phyloP scores from a whole-genome alignment of 257 asterid species.

The Gynochthodes officinalis region DNA sequence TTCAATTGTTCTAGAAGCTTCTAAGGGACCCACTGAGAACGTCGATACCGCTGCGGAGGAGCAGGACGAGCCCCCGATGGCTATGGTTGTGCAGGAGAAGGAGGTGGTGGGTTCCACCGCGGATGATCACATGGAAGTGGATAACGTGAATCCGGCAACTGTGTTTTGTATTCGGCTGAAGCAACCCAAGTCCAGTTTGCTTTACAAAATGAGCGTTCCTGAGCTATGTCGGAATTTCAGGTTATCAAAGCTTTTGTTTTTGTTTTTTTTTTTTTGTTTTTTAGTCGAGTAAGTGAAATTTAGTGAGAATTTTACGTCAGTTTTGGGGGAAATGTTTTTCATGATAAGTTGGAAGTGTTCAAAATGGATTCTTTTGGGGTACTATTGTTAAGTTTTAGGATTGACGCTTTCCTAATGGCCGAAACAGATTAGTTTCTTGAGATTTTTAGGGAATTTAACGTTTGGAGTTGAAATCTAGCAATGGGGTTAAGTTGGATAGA shows the following conservation, averaged over 20 bases:
- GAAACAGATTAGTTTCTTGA: not conserved
- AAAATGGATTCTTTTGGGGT: not conserved
- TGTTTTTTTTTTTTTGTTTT: not conserved
- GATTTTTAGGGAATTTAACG: not conserved
- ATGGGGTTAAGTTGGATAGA: not conserved
- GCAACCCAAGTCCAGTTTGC: constrained; percentile 77
- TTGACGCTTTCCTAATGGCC: not conserved
- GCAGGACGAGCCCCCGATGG: constrained; percentile 41
- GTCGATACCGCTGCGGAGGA: constrained; percentile 21
- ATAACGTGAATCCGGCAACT: constrained; percentile 51
- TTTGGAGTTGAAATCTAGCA: not conserved
- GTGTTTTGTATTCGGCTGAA: constrained; percentile 76
- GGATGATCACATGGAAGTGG: constrained; percentile 70
- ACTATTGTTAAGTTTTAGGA: not conserved
- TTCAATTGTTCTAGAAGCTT: constrained; percentile 27
- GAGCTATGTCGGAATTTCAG: constrained; percentile 98
- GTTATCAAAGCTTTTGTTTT: too few species aligned
- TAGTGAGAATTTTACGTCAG: not conserved
- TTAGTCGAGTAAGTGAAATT: not conserved
- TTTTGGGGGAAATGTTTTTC: not conserved
- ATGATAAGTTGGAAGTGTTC: not conserved
- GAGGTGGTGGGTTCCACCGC: constrained; percentile 20
- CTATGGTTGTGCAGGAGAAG: constrained; percentile 49
- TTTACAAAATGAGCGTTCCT: constrained; percentile 94
- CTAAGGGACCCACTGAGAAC: constrained; percentile 36